Percentiles rank a stretch among this genome's conserved stretches.
phyloP scores from a whole-genome alignment of 306 rosid species.

The Amphicarpaea edgeworthii region DNA sequence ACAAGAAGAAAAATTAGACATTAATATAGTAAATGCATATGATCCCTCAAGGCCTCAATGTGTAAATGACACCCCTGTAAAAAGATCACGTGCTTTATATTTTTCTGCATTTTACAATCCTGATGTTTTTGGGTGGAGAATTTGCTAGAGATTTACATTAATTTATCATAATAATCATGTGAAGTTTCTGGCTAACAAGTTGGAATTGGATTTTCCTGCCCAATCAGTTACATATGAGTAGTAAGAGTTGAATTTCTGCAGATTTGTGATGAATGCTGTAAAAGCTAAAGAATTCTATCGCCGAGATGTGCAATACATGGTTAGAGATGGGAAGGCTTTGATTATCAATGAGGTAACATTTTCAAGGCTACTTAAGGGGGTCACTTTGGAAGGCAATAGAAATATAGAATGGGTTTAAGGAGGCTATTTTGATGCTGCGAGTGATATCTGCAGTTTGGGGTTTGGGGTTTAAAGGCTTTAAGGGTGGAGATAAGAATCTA shows the following conservation, averaged over 20 bases:
- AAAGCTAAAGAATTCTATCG: constrained; percentile 97
- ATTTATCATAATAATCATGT: constrained; percentile 16
- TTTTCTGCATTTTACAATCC: constrained; percentile 30
- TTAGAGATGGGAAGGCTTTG: constrained; percentile 94
- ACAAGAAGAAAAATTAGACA: not conserved
- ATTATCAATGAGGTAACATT: constrained; percentile 88
- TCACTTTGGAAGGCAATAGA: not conserved
- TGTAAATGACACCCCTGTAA: constrained; percentile 3
- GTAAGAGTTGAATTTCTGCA: constrained; percentile 57
- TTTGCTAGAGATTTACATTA: constrained; percentile 20
- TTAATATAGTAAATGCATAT: not conserved
- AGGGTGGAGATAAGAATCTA: not conserved
- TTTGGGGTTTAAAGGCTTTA: not conserved
- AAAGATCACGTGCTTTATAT: not conserved
- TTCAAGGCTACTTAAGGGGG: not conserved
- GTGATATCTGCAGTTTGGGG: not conserved
- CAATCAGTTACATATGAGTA: constrained; percentile 28
- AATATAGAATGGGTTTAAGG: not conserved
- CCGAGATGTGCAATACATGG: constrained; percentile 90
- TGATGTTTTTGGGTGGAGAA: not conserved
- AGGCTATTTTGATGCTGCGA: not conserved
- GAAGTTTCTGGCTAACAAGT: constrained; percentile 31
- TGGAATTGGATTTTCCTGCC: constrained; percentile 32
- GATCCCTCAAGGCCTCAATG: not conserved
- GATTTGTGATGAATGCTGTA: constrained; percentile 95